phyloP scores from a whole-genome alignment of 768 basidiomycete species.

The Calocybe indica region DNA sequence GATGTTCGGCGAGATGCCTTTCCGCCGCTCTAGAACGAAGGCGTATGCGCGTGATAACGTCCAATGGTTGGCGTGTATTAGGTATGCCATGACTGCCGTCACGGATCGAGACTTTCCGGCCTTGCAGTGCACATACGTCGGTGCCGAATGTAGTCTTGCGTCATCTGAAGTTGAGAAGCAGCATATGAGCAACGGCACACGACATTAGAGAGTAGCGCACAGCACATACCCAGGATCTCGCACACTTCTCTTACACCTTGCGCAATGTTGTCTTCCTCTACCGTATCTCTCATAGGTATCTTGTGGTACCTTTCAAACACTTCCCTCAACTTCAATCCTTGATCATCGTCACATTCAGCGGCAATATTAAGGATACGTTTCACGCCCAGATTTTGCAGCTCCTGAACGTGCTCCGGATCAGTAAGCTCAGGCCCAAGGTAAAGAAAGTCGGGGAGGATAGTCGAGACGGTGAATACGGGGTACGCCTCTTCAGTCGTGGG shows the following conservation, averaged over 20 bases:
- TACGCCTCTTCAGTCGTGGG: constrained; percentile 56
- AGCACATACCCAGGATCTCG: constrained; percentile 71
- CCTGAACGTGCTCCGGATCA: constrained; percentile 64
- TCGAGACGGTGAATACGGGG: constrained; percentile 76
- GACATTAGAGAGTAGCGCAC: background rate
- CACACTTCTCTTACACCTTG: constrained; percentile 81
- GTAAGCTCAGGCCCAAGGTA: constrained; percentile 89
- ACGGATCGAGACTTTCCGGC: constrained; percentile 95
- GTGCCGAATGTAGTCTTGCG: constrained; percentile 80
- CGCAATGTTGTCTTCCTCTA: constrained; percentile 88
- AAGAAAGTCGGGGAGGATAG: constrained; percentile 86
- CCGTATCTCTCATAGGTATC: constrained; percentile 92
- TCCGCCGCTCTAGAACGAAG: constrained; percentile 88
- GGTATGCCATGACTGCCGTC: constrained; percentile 94
- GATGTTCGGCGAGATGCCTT: constrained; percentile 95
- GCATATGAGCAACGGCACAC: background rate
- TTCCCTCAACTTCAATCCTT: constrained; percentile 58
- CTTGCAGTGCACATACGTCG: constrained; percentile 95
- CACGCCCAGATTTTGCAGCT: constrained; percentile 71
- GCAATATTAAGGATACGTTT: constrained; percentile 90
- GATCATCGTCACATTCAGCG: constrained; percentile 82
- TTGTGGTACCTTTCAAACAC: constrained; percentile 80
- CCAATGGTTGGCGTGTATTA: constrained; percentile 98
- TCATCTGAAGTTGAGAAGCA: constrained; percentile 55
- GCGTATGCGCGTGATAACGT: constrained; percentile 86